These are phyloP conservation scores for Suillus subluteus DNA, from an alignment of 768 basidiomycete genomes.

Conservation along the genomic window DNA sequence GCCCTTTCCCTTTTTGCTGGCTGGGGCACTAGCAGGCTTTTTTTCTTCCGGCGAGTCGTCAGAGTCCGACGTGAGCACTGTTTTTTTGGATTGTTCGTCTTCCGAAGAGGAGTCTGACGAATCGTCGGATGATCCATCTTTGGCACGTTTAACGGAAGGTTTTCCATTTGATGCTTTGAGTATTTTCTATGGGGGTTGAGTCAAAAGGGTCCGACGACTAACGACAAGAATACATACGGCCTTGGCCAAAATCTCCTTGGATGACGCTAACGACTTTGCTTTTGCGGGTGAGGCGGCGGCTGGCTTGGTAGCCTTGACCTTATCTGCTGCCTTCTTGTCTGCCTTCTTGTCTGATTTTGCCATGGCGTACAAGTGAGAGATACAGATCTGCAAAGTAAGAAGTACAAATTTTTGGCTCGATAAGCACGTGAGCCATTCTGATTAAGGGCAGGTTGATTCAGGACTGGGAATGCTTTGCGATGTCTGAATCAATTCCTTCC, in stretches of 20 bases:
- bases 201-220: background rate
- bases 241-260: constrained; percentile 49
- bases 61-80: constrained; percentile 21
- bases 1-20: constrained; percentile 21
- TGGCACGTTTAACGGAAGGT: constrained; percentile 20
- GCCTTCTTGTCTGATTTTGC: constrained; percentile 43
- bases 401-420: constrained; percentile 22
- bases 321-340: constrained; percentile 34
- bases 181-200: constrained; percentile 20
- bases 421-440: constrained; percentile 24
- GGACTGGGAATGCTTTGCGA: background rate
- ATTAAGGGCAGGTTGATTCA: constrained; percentile 30
- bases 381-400: constrained; percentile 2
- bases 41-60: constrained; percentile 30
- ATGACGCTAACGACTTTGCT: constrained; percentile 35
- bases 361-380: constrained; percentile 32
- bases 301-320: constrained; percentile 41
- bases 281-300: constrained; percentile 22
- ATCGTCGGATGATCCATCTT: constrained; percentile 30
- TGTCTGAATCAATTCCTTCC: background rate
- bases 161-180: constrained; percentile 23
- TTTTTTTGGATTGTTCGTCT: constrained; percentile 36
- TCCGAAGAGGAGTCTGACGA: constrained; percentile 38
- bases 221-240: constrained; percentile 27
- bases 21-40: constrained; percentile 27